These are phyloP conservation scores for Parsonsia alboflavescens DNA, from an alignment of 257 asterid genomes.

Conservation along the genomic window DNA sequence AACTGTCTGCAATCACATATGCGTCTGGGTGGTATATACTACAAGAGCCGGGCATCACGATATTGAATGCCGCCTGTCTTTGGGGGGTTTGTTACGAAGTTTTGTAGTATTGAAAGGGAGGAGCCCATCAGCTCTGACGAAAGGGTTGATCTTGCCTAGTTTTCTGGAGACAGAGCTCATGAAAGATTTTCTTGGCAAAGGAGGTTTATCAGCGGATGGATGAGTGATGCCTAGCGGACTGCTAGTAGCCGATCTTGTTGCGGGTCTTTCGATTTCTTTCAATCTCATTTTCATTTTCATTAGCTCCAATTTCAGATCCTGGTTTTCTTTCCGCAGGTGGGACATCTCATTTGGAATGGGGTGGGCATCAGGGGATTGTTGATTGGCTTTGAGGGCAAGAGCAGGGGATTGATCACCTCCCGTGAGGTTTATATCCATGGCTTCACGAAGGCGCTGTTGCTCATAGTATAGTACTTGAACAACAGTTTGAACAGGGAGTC, in stretches of 20 bases:
- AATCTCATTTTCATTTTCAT: constrained; percentile 46
- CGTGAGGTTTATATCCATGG: constrained; percentile 36
- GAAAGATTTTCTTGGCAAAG: constrained; percentile 63
- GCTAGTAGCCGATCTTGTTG: constrained; percentile 12
- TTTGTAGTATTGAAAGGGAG: constrained; percentile 29
- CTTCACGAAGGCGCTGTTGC: constrained; percentile 77
- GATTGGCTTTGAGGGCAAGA: constrained; percentile 23
- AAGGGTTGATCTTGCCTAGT: constrained; percentile 43
- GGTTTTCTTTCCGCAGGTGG: constrained; percentile 49
- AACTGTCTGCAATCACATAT: not conserved
- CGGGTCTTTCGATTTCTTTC: constrained; percentile 45
- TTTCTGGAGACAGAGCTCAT: constrained; percentile 56
- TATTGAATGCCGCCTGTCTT: constrained; percentile 66
- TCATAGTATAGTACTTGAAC: constrained; percentile 88
- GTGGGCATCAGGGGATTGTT: constrained; percentile 25
- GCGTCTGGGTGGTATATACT: not conserved
- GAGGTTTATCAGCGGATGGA: constrained; percentile 49
- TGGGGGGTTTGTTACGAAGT: constrained; percentile 47
- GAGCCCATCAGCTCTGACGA: constrained; percentile 46
- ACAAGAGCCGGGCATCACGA: constrained; percentile 36
- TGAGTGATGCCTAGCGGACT: constrained; percentile 33
- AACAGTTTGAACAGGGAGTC: constrained; percentile 77
- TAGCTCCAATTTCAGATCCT: constrained; percentile 64
- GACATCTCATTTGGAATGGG: constrained; percentile 39
- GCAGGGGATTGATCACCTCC: constrained; percentile 29